Percentiles rank a stretch among this genome's conserved stretches.
These are phyloP conservation scores for Acacia pycnantha DNA, from an alignment of 331 rosid genomes.

Conservation along the genomic window DNA sequence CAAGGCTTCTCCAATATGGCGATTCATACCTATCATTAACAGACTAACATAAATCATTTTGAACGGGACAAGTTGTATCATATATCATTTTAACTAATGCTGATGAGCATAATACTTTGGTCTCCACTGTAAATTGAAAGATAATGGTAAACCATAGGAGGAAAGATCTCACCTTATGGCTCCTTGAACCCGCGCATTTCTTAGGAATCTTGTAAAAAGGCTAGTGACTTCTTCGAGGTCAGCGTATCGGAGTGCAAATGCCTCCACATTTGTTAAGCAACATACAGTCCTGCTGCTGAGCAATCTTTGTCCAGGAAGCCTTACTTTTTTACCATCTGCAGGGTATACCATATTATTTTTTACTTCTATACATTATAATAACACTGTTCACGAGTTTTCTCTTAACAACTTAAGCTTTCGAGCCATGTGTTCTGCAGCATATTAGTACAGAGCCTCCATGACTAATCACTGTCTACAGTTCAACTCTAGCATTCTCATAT, in stretches of 20 bases:
- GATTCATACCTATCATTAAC: slow-evolving; percentile 58
- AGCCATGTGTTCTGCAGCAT: not conserved
- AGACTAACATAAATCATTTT: not conserved
- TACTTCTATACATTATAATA: not conserved
- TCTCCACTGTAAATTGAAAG: not conserved
- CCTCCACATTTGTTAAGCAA: slow-evolving; percentile 75
- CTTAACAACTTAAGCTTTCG: not conserved
- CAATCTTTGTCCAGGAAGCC: slow-evolving; percentile 55
- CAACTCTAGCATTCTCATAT: not conserved
- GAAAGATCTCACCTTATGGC: slow-evolving; percentile 55
- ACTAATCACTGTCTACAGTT: not conserved
- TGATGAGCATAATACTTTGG: not conserved
- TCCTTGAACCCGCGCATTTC: slow-evolving; percentile 69
- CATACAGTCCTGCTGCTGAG: slow-evolving; percentile 56
- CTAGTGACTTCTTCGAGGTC: slow-evolving; percentile 80
- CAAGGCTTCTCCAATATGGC: slow-evolving; percentile 70
- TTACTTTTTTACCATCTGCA: slow-evolving; percentile 65
- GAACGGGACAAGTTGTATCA: not conserved
- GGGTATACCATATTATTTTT: not conserved
- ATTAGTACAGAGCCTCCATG: not conserved
- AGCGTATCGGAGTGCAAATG: slow-evolving; percentile 65
- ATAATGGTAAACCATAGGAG: slow-evolving; percentile 2
- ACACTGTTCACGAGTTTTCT: not conserved
- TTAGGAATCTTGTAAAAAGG: slow-evolving; percentile 67
- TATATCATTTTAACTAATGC: not conserved